Evolutionary conservation across 108 stramenopile species (phyloP), one percentile per base, ranked within the genome.

Genomic region (Stephanodiscus minutulus): DNA sequence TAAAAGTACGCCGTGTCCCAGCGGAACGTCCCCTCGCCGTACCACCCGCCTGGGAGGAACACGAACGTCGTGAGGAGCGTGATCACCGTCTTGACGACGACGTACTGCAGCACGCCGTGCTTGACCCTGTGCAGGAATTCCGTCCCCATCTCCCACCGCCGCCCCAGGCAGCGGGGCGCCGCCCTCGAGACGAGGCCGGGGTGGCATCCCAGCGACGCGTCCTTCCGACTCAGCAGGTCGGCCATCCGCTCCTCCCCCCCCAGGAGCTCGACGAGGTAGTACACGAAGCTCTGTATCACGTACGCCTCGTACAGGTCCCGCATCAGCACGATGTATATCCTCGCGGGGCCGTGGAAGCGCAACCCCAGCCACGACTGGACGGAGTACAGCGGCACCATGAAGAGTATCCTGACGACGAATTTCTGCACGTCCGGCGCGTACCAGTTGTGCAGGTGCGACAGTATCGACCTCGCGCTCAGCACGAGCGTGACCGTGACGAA

Each of bases 61-160:
- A 94, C 54, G 72, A 87, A 84, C 3, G 90, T 96, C 10, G 76
- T 74, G 27, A 93, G 27, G 37, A 97, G 20, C 0, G 92, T 84
- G 27, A 86, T 73, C 22, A 91, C 41, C 9, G 84, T 88, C 63
- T 97, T 97, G 52, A 92, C 66, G 33, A 97, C 89, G 8, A 99
- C 97, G 73, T 99, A 99, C 79, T 99, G 98, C 52, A 98, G 72
- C 3, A 96, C 96, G 3, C 97, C 97, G 56, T 94, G 85, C 66
- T 96, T 98, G 70, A 92, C 86, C 49, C 89, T 87, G 21, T 86
- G 29, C 70, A 96, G 76, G 77, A 96, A 98, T 41, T 92, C 88
- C n/a, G 66, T 66, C 7, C 95, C 92, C 79, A 93, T 70, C 46
- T 83, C 78, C 94, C 90, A 91, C 9, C 84, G 76, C 13, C 12